These are phyloP conservation scores for Wickerhamiella australiensis DNA, from an alignment of 805 yeast genomes.

Conservation along the genomic window DNA sequence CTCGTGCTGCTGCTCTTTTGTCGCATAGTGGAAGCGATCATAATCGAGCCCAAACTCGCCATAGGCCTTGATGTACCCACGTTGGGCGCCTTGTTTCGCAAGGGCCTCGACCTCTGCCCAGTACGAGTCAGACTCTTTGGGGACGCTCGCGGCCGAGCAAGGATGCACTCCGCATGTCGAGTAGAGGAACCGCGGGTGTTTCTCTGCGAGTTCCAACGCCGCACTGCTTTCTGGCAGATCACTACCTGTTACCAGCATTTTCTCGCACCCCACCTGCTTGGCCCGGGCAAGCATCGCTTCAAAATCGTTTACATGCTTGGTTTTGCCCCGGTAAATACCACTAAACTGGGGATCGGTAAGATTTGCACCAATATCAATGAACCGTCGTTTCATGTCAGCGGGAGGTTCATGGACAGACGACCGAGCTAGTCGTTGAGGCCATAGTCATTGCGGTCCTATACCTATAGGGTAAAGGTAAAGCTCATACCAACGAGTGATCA, in stretches of 20 bases:
- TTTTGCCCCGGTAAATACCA: conserved; percentile 64
- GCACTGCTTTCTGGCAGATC: conserved; percentile 50
- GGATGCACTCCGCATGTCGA: conserved; percentile 94
- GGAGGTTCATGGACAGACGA: no score
- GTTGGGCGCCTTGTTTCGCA: conserved; percentile 36
- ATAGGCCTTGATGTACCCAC: conserved; percentile 59
- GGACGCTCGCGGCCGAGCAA: conserved; percentile 46
- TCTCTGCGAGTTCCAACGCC: conserved; percentile 46
- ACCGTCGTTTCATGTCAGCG: conserved; percentile 12
- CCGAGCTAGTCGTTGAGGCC: no score
- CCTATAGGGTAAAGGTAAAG: no score
- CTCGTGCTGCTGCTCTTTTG: conserved; percentile 49
- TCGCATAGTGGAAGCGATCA: conserved; percentile 71
- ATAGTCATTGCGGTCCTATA: no score
- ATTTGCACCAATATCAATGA: conserved; percentile 50
- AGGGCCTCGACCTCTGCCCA: conserved; percentile 38
- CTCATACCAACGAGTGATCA: no score
- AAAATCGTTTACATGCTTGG: conserved; percentile 58
- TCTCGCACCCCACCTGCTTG: conserved; percentile 46
- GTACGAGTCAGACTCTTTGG: conserved; percentile 31
- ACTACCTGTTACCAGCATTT: conserved; percentile 75
- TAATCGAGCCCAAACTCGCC: conserved; percentile 96
- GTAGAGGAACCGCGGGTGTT: conserved; percentile 25
- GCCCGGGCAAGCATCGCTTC: conserved; percentile 57
- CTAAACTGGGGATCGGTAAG: conserved; percentile 80